Conservation (phyloP, 345 rosid species). For the Acer yangbiense region DNA sequence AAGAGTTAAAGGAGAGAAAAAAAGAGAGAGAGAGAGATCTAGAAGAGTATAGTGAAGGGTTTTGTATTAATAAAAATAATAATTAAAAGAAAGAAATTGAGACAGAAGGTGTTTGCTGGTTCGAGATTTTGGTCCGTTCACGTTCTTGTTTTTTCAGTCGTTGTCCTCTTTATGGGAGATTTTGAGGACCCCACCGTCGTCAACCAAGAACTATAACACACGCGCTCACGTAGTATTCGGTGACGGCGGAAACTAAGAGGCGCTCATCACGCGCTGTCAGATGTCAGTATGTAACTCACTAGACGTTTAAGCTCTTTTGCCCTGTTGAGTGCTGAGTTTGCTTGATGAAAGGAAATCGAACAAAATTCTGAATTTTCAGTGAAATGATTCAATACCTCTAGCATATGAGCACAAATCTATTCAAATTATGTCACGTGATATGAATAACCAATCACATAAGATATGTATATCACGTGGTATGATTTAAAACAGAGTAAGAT, state of each 20-base stretch:
- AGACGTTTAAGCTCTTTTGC: background rate
- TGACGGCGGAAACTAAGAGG: background rate
- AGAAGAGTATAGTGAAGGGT: constrained; percentile 16
- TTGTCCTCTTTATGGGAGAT: background rate
- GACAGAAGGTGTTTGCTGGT: background rate
- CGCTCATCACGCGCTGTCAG: background rate
- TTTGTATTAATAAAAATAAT: background rate
- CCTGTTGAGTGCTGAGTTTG: no score
- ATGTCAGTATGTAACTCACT: background rate
- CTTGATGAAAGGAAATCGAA: no score
- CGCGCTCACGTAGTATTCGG: background rate
- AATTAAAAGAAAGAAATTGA: no score
- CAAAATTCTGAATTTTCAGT: no score
- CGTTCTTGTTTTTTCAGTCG: background rate
- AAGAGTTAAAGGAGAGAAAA: background rate
- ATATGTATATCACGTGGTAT: no score
- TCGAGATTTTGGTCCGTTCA: background rate
- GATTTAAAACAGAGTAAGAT: no score
- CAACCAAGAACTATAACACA: background rate
- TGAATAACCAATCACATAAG: no score
- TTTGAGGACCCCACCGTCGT: background rate
- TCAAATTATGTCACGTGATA: no score
- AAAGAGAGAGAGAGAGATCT: background rate
- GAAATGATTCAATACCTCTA: no score
- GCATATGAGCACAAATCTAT: no score